Evolutionary conservation across 345 rosid species (phyloP).

Genomic region (Firmiana major): DNA sequence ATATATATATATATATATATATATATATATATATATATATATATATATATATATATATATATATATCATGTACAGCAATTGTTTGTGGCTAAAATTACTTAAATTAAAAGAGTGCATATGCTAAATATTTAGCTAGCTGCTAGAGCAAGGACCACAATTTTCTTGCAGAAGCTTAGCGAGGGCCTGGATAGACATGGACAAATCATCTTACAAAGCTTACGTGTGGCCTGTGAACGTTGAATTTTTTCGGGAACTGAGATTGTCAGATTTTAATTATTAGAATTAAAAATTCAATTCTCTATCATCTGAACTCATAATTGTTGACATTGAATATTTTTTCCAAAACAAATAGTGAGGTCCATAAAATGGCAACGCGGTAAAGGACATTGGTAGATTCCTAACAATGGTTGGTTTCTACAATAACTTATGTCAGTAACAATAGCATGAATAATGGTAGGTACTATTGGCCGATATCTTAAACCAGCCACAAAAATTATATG

Average conservation of each 20-base stretch:
- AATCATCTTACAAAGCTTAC: background rate
- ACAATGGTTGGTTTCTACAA: background rate
- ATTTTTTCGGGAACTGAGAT: background rate
- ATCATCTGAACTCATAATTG: no score
- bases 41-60: no score
- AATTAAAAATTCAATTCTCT: no score
- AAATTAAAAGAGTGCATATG: background rate
- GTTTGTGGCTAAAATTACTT: background rate
- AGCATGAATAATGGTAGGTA: background rate
- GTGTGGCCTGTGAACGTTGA: background rate
- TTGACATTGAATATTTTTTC: background rate
- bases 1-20: no score
- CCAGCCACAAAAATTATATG: background rate
- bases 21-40: no score
- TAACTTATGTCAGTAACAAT: background rate
- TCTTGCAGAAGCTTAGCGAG: background rate
- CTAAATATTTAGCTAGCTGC: background rate
- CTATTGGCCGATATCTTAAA: background rate
- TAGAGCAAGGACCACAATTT: background rate
- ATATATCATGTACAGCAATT: background rate
- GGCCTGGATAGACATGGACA: background rate
- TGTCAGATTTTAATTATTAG: no score
- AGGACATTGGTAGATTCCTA: background rate
- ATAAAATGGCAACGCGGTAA: background rate
- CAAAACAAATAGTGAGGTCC: background rate